These are phyloP conservation scores for Porphyridium purpureum DNA, from an alignment of 23 red algal species.

Conservation along the genomic window DNA sequence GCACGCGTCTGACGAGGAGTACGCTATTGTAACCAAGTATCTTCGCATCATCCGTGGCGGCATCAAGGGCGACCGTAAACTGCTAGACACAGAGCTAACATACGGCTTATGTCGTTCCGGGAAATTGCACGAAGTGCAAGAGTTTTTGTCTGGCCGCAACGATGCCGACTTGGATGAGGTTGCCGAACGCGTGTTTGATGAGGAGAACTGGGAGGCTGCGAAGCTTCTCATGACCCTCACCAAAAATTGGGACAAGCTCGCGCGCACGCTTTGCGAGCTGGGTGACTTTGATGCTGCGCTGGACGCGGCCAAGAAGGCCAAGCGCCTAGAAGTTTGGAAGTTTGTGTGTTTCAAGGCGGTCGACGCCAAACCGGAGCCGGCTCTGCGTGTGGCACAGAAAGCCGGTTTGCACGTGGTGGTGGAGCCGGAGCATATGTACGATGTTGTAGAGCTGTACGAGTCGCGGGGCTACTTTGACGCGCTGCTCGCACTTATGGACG, in stretches of 20 bases:
- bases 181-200: slow-evolving; percentile 72
- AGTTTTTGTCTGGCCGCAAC: slow-evolving; percentile 58
- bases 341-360: slow-evolving; percentile 88
- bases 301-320: slow-evolving; percentile 74
- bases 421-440: slow-evolving; percentile 73
- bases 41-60: slow-evolving; percentile 13
- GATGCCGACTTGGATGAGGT: slow-evolving; percentile 83
- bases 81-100: slow-evolving; percentile 78
- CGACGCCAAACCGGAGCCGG: slow-evolving; percentile 35
- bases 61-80: not conserved
- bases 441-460: slow-evolving; percentile 75
- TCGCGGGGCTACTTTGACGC: slow-evolving; percentile 65
- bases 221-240: slow-evolving; percentile 66
- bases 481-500: slow-evolving; percentile 57
- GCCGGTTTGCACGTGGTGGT: slow-evolving; percentile 65
- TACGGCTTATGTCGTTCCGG: slow-evolving; percentile 57
- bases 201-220: slow-evolving; percentile 55
- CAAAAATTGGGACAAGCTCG: slow-evolving; percentile 46
- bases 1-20: slow-evolving; percentile 8
- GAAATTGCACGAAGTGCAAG: slow-evolving; percentile 64
- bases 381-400: slow-evolving; percentile 15
- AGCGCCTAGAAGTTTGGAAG: slow-evolving; percentile 74
- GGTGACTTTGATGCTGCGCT: slow-evolving; percentile 74
- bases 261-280: slow-evolving; percentile 52
- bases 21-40: slow-evolving; percentile 39